Evolutionary conservation across 768 basidiomycete genomes (phyloP).

Genomic region (Leccinum fibrillosum): DNA sequence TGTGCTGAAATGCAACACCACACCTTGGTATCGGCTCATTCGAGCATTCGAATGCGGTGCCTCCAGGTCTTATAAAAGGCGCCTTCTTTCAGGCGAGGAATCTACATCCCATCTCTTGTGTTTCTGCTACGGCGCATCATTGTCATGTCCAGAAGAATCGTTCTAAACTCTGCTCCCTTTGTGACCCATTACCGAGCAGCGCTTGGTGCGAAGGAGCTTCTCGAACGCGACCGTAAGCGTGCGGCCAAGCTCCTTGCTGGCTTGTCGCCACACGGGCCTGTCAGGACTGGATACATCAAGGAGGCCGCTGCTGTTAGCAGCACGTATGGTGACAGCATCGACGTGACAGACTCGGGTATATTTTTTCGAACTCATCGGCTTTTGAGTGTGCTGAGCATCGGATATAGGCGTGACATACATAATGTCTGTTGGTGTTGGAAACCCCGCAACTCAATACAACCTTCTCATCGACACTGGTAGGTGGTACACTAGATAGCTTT

Average conservation of each 20-base stretch:
- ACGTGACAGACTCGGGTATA: slow-evolving; percentile 54
- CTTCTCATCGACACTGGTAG: slow-evolving; percentile 59
- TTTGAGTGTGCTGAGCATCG: background rate
- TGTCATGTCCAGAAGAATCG: slow-evolving; percentile 35
- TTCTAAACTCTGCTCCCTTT: slow-evolving; percentile 43
- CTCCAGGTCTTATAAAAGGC: slow-evolving; percentile 17
- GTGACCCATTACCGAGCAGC: slow-evolving; percentile 37
- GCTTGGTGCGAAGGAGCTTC: slow-evolving; percentile 44
- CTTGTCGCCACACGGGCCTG: slow-evolving; percentile 52
- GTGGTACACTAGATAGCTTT: slow-evolving; percentile 2
- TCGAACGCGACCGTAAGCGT: slow-evolving; percentile 51
- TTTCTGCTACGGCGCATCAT: background rate
- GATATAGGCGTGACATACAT: slow-evolving; percentile 50
- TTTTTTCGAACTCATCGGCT: background rate
- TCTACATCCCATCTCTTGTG: background rate
- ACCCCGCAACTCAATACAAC: slow-evolving; percentile 44
- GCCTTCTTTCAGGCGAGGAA: background rate
- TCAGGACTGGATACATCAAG: slow-evolving; percentile 21
- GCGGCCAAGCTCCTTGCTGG: slow-evolving; percentile 55
- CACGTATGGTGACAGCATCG: slow-evolving; percentile 34
- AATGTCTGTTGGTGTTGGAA: slow-evolving; percentile 48
- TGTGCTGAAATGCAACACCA: background rate
- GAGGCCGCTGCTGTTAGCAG: slow-evolving; percentile 12
- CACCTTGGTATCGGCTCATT: background rate
- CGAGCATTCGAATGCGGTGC: background rate